Evolutionary conservation across 495 filamentous ascomycete genomes (phyloP), one percentile per base, ranked within the genome.

Genomic region (Penicillium cosmopolitanum): DNA sequence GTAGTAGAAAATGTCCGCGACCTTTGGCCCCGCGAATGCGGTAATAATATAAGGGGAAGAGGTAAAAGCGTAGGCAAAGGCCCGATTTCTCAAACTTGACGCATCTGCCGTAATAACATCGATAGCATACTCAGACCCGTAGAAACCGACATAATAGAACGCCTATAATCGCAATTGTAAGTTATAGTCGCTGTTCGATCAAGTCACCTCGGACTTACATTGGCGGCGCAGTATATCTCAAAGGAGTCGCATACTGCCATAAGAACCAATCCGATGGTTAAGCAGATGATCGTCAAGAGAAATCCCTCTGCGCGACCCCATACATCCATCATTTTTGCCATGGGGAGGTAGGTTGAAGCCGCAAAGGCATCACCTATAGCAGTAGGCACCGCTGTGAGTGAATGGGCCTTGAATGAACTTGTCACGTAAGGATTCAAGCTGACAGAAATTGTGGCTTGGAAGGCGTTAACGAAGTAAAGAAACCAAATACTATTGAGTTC

Each of bases 261-360:
- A 60, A 82, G 62, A 50, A 81, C 63, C 54, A 81, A 46, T 3
- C 79, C 79, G 31, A 80, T 35, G 0, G 68, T 73, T 2, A 67
- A 59, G 42, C 69, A 59, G 5, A 65, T 12, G 0, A 73, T 58
- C 71, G 74, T 73, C 53, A 81, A 23, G 12, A 66, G 76, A 62
- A 86, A 87, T 21, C 73, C 77, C 47, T 79, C 65, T 63, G 81
- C 55, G 63, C 84, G 64, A 52, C 86, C 87, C 78, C 82, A 89
- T 19, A 87, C 70, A 63, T 90, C 85, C 61, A 89, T 73, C 50
- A 89, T 72, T 69, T 89, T 89, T 47, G 86, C 86, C 23, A 88
- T 70, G 0, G 86, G 79, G 25, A 89, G 73, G 55, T 85, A 85
- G 35, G 76, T 71, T 25, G 88, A 74, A 56, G 87, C 87, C 53